Percentiles rank a stretch among this genome's conserved stretches.
These are phyloP conservation scores for Symbiodinium pilosum DNA, from an alignment of 73 alveolate genomes.

Conservation along the genomic window DNA sequence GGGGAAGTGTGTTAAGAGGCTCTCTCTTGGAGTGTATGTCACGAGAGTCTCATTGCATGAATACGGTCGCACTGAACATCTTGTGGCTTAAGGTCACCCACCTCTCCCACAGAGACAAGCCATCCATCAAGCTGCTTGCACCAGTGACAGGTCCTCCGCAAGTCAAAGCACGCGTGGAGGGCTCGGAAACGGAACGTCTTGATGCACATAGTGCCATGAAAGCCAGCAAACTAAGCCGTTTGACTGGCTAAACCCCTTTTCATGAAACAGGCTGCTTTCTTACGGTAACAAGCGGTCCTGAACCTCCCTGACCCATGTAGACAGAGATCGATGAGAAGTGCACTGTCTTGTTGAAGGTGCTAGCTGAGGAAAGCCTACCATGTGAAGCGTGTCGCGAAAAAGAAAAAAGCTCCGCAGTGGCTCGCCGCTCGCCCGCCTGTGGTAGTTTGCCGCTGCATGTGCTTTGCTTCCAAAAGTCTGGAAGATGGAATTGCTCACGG, in stretches of 20 bases:
- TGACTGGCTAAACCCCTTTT: not conserved
- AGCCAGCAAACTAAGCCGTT: not conserved
- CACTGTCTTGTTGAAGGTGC: conserved; percentile 32
- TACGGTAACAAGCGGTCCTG: conserved; percentile 6
- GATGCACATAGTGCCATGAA: not conserved
- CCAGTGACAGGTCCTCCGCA: conserved; percentile 54
- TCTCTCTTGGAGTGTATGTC: too few species aligned
- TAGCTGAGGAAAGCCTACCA: not conserved
- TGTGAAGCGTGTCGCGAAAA: not conserved
- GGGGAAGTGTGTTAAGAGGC: too few species aligned
- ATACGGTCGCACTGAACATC: too few species aligned
- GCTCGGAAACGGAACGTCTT: not conserved
- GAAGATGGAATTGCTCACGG: conserved; percentile 39
- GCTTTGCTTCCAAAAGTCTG: conserved; percentile 93
- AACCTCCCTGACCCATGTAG: conserved; percentile 90
- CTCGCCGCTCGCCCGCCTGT: conserved; percentile 11
- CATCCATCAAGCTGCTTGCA: conserved; percentile 69
- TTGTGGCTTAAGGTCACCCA: not conserved
- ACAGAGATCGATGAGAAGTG: conserved; percentile 89
- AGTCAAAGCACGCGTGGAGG: not conserved
- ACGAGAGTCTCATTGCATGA: too few species aligned
- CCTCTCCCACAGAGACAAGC: conserved; percentile 51
- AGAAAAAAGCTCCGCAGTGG: not conserved
- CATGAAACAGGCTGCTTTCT: not conserved
- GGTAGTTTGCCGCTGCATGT: conserved; percentile 84